phyloP scores from a whole-genome alignment of 306 rosid species.

The Cucurbita pepo region DNA sequence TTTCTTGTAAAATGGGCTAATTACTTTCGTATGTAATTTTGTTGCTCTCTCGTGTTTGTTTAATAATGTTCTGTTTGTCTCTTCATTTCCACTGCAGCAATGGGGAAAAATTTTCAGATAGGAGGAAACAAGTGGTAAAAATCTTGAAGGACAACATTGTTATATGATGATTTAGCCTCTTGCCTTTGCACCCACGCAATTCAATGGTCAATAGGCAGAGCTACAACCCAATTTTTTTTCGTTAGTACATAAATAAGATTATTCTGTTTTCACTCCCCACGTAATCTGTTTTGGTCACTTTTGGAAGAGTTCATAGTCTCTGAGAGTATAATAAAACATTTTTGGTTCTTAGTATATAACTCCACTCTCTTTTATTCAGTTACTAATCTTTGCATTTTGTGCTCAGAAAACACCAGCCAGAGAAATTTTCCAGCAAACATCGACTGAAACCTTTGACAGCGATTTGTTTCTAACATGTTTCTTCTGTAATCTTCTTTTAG shows the following conservation, averaged over 20 bases:
- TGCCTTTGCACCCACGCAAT: not conserved
- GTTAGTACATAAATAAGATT: not conserved
- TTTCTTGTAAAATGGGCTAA: not conserved
- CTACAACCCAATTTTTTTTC: not conserved
- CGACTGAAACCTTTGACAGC: not conserved
- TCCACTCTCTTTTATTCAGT: not conserved
- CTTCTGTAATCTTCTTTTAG: not conserved
- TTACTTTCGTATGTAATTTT: not conserved
- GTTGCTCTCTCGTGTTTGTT: not conserved
- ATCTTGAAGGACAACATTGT: not conserved
- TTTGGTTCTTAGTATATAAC: not conserved
- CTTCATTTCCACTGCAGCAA: not conserved
- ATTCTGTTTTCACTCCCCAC: not conserved
- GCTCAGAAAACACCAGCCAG: not conserved
- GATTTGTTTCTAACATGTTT: not conserved
- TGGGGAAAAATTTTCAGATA: not conserved
- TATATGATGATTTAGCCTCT: not conserved
- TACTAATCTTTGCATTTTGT: not conserved
- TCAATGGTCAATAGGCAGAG: not conserved
- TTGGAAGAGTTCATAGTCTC: not conserved
- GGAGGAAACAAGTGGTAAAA: not conserved
- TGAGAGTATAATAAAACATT: constrained; percentile 2
- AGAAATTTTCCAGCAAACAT: not conserved
- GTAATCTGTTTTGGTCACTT: not conserved
- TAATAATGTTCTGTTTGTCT: not conserved